These are phyloP conservation scores for Silene conica DNA, from an alignment of 148 eudicot species.

Conservation along the genomic window DNA sequence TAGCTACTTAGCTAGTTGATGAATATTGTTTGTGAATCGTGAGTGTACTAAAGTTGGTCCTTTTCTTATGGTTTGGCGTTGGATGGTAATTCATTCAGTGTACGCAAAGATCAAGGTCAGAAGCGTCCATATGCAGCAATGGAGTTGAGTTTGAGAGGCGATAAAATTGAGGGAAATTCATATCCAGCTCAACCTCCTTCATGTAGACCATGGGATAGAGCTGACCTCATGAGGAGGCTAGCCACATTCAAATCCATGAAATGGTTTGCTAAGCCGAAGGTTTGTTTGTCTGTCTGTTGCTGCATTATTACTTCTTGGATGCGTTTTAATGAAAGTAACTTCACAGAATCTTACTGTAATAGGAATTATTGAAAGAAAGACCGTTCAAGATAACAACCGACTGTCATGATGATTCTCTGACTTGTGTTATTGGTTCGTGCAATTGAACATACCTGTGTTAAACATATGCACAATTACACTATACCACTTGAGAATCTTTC, in stretches of 20 bases:
- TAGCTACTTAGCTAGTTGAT: neutral
- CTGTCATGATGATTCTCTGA: neutral
- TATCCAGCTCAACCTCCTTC: slow-evolving; percentile 43
- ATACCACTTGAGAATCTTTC: neutral
- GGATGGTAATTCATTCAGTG: slow-evolving; percentile 10
- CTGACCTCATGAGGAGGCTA: slow-evolving; percentile 68
- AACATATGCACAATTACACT: neutral
- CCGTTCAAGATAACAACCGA: neutral
- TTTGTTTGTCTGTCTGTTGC: slow-evolving; percentile 21
- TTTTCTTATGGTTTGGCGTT: neutral
- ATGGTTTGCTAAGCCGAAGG: slow-evolving; percentile 99
- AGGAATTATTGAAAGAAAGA: neutral
- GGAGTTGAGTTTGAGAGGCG: slow-evolving; percentile 35
- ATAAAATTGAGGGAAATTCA: slow-evolving; percentile 28
- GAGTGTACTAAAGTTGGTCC: neutral
- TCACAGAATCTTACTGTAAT: neutral
- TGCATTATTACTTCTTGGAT: neutral
- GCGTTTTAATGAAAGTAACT: neutral
- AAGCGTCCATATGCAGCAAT: slow-evolving; percentile 46
- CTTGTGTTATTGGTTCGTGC: slow-evolving; percentile 1
- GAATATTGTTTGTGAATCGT: neutral
- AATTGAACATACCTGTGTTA: neutral
- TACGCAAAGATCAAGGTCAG: slow-evolving; percentile 40
- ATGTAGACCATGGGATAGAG: slow-evolving; percentile 95
- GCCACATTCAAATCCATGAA: slow-evolving; percentile 95